phyloP scores from a whole-genome alignment of 106 monocot genomes.

The Dendrobium catenatum region DNA sequence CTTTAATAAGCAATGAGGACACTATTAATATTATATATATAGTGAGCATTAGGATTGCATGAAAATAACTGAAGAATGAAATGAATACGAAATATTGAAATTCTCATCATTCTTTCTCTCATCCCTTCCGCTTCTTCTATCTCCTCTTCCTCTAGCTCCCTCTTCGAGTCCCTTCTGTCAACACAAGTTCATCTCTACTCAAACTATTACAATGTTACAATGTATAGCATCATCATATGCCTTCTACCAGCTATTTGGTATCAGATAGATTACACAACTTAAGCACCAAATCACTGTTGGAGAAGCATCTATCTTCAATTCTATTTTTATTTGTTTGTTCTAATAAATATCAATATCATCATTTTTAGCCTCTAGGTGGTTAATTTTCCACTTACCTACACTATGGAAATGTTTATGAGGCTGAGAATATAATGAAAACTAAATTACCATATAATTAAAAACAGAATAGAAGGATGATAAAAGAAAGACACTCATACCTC shows the following conservation, averaged over 20 bases:
- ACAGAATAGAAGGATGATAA: neutral
- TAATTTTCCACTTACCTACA: neutral
- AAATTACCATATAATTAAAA: neutral
- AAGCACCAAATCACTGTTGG: neutral
- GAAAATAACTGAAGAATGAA: too few relatives aligned
- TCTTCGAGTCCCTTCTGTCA: too few relatives aligned
- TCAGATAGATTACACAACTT: neutral
- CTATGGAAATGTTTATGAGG: neutral
- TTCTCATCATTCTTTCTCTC: too few relatives aligned
- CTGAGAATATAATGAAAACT: neutral
- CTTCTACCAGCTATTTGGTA: neutral
- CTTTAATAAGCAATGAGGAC: too few relatives aligned
- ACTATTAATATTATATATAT: too few relatives aligned
- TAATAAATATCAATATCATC: neutral
- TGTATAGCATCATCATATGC: neutral
- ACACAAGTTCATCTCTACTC: neutral
- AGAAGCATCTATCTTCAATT: neutral
- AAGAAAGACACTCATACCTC: conserved; percentile 22
- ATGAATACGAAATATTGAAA: too few relatives aligned
- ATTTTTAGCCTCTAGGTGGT: neutral
- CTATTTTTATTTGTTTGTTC: neutral
- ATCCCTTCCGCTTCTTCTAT: too few relatives aligned
- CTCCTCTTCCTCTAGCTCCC: too few relatives aligned
- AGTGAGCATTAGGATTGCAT: too few relatives aligned
- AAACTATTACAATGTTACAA: neutral